phyloP scores from a whole-genome alignment of 2,329 filamentous ascomycete species.

The Aspergillus felis region DNA sequence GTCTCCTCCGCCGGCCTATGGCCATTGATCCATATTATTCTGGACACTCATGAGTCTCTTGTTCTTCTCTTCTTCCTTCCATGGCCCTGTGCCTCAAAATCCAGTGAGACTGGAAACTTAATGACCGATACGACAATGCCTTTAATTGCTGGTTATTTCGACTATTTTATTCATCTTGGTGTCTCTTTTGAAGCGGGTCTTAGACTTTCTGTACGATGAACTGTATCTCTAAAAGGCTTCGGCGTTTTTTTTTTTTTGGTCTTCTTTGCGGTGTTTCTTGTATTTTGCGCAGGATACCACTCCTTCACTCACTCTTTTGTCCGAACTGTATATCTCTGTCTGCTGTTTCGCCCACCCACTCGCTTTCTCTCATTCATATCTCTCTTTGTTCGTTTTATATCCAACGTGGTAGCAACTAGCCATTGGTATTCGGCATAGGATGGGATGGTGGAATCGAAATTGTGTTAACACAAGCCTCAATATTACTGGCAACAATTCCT shows the following conservation, averaged over 20 bases:
- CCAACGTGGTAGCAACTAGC: constrained; percentile 1
- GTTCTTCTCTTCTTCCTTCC: constrained; percentile 10
- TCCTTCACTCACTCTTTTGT: constrained; percentile 6
- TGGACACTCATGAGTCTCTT: constrained; percentile 8
- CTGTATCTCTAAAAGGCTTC: constrained; percentile 19
- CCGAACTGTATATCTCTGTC: constrained; percentile 7
- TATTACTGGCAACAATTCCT: neutral
- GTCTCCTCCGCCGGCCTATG: constrained; percentile 43
- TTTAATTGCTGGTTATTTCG: constrained; percentile 13
- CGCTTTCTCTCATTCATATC: constrained; percentile 15
- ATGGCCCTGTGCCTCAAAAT: neutral
- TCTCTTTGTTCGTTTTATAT: constrained; percentile 8
- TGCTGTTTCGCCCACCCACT: constrained; percentile 14
- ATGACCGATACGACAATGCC: constrained; percentile 20
- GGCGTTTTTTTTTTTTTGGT: constrained; percentile 20
- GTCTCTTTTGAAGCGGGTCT: constrained; percentile 20
- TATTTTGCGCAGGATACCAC: constrained; percentile 30
- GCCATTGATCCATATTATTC: constrained; percentile 27
- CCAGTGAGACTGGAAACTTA: constrained; percentile 16
- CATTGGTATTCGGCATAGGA: constrained; percentile 1
- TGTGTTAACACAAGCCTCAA: neutral
- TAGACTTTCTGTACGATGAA: constrained; percentile 24
- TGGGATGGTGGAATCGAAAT: neutral
- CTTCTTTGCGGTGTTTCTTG: constrained; percentile 9
- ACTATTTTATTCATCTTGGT: neutral